Evolutionary conservation across 768 basidiomycete species (phyloP).

Genomic region (Mycena vitilis): DNA sequence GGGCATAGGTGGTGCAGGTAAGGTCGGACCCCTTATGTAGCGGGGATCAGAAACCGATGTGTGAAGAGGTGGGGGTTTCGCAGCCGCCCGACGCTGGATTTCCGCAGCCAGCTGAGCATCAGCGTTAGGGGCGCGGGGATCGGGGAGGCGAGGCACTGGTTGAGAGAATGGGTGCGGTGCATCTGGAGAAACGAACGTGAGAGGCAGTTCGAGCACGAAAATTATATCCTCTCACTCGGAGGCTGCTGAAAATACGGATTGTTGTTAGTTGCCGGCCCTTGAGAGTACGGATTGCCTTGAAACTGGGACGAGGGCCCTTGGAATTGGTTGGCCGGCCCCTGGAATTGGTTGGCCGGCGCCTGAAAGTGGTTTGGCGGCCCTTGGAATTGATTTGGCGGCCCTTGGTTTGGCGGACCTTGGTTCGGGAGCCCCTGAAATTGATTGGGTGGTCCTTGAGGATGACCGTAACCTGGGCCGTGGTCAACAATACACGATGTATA

Average conservation of each 20-base stretch:
- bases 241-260: background rate
- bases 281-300: background rate
- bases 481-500: background rate
- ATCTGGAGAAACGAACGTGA: background rate
- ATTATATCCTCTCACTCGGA: background rate
- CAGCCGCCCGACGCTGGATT: background rate
- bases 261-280: background rate
- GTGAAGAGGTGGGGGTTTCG: background rate
- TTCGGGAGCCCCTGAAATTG: no score
- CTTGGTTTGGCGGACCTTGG: background rate
- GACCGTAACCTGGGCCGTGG: background rate
- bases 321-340: no score
- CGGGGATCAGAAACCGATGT: background rate
- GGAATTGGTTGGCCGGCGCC: no score
- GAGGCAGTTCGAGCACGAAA: background rate
- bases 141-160: background rate
- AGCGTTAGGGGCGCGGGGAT: background rate
- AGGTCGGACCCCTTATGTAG: background rate
- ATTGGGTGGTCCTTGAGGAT: background rate
- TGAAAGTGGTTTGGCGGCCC: background rate
- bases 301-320: no score
- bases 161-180: background rate
- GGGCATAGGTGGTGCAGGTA: background rate
- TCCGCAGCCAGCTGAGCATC: constrained; percentile 3
- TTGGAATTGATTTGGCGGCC: background rate